Percentiles rank a stretch among this genome's conserved stretches.
Conservation (phyloP, 495 filamentous ascomycete species). For the Physcia stellaris region DNA sequence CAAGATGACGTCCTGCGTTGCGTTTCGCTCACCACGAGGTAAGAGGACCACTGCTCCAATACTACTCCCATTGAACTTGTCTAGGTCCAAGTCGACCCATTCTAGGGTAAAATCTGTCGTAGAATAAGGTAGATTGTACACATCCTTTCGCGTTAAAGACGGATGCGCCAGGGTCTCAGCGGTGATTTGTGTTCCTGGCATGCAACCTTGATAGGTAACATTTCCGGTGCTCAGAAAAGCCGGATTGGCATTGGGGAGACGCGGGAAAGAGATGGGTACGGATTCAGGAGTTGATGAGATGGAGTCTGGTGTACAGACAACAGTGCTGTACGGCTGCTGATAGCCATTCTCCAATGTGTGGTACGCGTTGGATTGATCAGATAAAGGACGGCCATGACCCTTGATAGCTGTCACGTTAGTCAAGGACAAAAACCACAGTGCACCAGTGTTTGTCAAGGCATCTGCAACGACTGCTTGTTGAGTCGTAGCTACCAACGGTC, state of each 20-base stretch:
- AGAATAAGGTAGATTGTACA: neutral
- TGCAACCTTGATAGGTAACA: neutral
- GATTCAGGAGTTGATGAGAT: neutral
- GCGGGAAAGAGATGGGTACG: neutral
- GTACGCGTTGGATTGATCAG: neutral
- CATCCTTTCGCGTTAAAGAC: constrained; percentile 2
- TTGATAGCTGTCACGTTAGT: constrained; percentile 1
- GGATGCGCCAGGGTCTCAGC: too few species aligned
- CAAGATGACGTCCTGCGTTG: too few species aligned
- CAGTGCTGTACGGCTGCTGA: neutral
- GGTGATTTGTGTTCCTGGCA: too few species aligned
- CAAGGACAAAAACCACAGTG: neutral
- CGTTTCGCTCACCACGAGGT: too few species aligned
- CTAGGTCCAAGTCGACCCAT: constrained; percentile 6
- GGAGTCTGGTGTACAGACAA: neutral
- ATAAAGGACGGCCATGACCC: neutral
- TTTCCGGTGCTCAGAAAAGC: neutral
- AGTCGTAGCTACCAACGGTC: neutral
- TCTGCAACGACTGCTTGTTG: constrained; percentile 10
- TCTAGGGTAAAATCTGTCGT: constrained; percentile 5
- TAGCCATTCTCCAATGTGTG: neutral
- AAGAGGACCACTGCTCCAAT: constrained; percentile 7
- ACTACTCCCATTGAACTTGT: constrained; percentile 5
- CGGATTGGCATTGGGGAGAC: neutral
- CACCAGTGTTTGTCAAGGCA: constrained; percentile 1